Conservation (phyloP, 2,329 filamentous ascomycete species). For the Fusarium circinatum region DNA sequence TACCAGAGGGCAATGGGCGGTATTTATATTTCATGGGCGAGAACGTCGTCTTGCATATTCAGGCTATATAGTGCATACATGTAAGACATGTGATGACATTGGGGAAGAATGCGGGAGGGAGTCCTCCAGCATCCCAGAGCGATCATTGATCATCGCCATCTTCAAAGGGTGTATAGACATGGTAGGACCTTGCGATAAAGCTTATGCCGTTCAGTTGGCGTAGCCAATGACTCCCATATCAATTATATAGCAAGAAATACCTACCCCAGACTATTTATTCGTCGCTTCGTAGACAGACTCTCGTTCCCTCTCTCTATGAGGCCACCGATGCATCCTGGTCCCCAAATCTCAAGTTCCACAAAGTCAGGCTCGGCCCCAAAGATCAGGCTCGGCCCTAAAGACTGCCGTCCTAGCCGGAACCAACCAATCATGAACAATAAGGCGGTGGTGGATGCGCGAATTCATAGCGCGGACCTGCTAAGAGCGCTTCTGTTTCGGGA, state of each 20-base stretch:
- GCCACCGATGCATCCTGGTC: not conserved
- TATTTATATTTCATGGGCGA: not conserved
- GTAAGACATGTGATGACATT: not conserved
- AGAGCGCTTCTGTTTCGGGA: rapidly evolving
- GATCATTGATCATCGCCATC: not conserved
- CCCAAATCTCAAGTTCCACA: not conserved
- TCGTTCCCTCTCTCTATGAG: rapidly evolving
- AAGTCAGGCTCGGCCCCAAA: not conserved
- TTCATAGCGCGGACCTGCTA: rapidly evolving
- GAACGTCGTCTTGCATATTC: not conserved
- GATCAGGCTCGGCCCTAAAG: not conserved
- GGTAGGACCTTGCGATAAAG: rapidly evolving
- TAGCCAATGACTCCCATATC: rapidly evolving
- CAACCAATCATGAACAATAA: not conserved
- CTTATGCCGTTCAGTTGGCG: rapidly evolving
- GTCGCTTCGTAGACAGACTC: rapidly evolving
- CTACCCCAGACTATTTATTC: too few relatives aligned
- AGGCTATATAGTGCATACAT: not conserved
- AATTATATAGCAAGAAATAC: not conserved
- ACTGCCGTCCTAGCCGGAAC: not conserved
- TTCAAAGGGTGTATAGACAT: rapidly evolving
- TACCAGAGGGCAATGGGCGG: rapidly evolving
- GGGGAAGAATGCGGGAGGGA: not conserved
- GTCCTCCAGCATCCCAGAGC: rapidly evolving
- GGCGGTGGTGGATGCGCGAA: not conserved